Evolutionary conservation across 257 asterid genomes (phyloP), one percentile per base, ranked within the genome.

Genomic region (Solanum sitiens): DNA sequence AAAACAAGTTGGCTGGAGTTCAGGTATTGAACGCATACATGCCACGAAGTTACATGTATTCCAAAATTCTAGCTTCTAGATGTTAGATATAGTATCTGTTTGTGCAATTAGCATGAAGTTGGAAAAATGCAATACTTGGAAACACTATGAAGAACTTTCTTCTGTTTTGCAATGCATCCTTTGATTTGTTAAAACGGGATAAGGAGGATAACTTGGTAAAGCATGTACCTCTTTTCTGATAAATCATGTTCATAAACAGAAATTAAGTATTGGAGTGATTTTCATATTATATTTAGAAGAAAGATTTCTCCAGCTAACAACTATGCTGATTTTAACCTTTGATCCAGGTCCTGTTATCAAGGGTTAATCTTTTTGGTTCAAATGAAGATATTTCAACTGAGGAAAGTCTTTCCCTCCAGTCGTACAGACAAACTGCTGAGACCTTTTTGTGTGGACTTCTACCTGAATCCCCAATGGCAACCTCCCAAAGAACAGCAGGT

Each of bases 1-100:
- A 94, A 72, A 89, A 93, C 67, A 94, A 94, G 83, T 91, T 90
- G 88, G 92, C 94, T 42, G 98, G 98, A 85, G 86, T 91, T 84
- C 94, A 94, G 93, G 95, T 94, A 89, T 16, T 9, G 33, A 25
- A 27, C 20, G 2, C 45, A 50, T 82, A 32, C 70, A 80, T 50
- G n/a, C 25, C 45, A 47, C 70, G 0, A 50, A 80, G 85, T 30
- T 11, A 6, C 20, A 30, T 79, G 40, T 47, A 50, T 53, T 50
- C 85, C 42, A 30, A 3, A 50, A 50, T 7, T 76, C 37, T 44
- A 40, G 59, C 13, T 40, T 75, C 18, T 5, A 40, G 12, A 42
- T 11, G 23, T 76, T 42, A 76, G 61, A 35, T 80, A 18, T 47
- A 50, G 70, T 3, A 80, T 50, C 30, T 80, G 18, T 79, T 45